phyloP scores from a whole-genome alignment of 352 stramenopile genomes.

The Blastocystis sp. region DNA sequence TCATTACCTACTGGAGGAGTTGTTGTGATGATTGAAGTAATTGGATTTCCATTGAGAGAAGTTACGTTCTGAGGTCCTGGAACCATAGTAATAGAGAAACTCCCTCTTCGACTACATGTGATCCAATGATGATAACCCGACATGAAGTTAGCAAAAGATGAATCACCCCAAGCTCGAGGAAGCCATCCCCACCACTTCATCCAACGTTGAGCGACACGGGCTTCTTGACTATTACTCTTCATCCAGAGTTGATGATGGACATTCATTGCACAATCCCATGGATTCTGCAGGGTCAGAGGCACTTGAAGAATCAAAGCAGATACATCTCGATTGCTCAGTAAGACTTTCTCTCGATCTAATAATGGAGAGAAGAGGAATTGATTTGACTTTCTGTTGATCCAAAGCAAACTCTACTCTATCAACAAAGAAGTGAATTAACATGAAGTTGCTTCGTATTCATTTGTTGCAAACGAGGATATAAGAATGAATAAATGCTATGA shows the following conservation, averaged over 20 bases:
- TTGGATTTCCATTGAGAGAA: background rate
- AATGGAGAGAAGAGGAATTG: constrained; percentile 12
- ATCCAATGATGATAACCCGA: background rate
- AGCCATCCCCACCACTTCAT: constrained; percentile 40
- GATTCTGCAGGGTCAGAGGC: background rate
- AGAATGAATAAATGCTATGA: background rate
- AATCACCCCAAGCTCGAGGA: constrained; percentile 2
- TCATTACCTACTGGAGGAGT: constrained; percentile 14
- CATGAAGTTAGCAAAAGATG: constrained; percentile 33
- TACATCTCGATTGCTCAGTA: constrained; percentile 11
- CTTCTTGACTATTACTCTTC: constrained; percentile 3
- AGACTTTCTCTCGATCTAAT: background rate
- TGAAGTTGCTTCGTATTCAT: background rate
- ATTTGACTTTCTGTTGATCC: background rate
- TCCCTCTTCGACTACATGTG: constrained; percentile 15
- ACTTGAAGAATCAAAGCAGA: constrained; percentile 14
- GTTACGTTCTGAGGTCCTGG: background rate
- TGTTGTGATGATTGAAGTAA: constrained; percentile 29
- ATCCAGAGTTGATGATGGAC: constrained; percentile 44
- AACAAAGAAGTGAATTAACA: background rate
- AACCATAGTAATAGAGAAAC: constrained; percentile 36
- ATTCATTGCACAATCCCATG: constrained; percentile 33
- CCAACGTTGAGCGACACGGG: constrained; percentile 10
- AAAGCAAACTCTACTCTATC: constrained; percentile 25
- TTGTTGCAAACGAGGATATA: constrained; percentile 7